Evolutionary conservation across 345 rosid genomes (phyloP), one percentile per base, ranked within the genome.

Genomic region (Barbarea vulgaris): DNA sequence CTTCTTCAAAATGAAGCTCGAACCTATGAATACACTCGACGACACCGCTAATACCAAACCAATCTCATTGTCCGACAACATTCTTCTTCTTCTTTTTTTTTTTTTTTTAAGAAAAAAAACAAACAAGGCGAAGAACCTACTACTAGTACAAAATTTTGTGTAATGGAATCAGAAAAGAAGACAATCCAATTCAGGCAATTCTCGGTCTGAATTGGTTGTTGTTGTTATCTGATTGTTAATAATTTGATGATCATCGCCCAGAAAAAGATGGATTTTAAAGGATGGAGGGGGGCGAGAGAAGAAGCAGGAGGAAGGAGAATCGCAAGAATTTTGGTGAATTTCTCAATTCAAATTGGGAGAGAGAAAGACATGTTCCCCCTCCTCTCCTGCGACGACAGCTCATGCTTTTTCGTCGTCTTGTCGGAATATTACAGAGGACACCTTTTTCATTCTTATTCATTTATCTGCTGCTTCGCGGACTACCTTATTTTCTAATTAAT

Each of bases 1-100:
- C 93, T 93, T 93, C 93, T 91, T 93, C 83, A 93, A 72, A 64
- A 91, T 93, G 87, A 93, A 93, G 85, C 98, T 93, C 7, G 89
- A 74, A 11, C 98, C 98, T 4, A 89, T 87, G 74, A 93, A 93
- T 2, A 84, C 87, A 57, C 96, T 88, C 4, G 96, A 93, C 34
- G 84, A 84, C 55, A 87, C 84, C 3, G 97, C 98, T 60, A 93
- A 76, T 28, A 89, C 72, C 81, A 91, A 68, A 15, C 98, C 98
- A 64, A 68, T 93, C 21, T 85, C 78, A 80, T 91, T 93, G 22
- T 89, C 97, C 63, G 94, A 84, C 56, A 82, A 41, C 80, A 75
- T 74, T 33, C 4, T n/a, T n/a, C n/a, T n/a, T n/a, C n/a, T n/a
- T n/a, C n/a, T n/a, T n/a, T n/a, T n/a, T n/a, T n/a, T n/a, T n/a